phyloP scores from a whole-genome alignment of 768 basidiomycete species.

The Cystofilobasidium bisporidii region DNA sequence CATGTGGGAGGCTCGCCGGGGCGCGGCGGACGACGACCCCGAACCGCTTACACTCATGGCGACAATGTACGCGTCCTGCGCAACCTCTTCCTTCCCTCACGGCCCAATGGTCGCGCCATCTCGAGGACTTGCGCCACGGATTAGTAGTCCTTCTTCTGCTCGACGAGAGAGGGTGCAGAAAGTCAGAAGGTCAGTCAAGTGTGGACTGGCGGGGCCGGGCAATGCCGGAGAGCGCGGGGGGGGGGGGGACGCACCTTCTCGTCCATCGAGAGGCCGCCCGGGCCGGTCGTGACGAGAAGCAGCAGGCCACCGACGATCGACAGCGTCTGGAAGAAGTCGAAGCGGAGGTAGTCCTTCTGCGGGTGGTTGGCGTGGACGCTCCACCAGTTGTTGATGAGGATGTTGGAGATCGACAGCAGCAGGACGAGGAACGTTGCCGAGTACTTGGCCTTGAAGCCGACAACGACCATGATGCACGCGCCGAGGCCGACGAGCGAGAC shows the following conservation, averaged over 20 bases:
- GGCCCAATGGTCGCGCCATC: no score
- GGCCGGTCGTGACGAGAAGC: constrained; percentile 95
- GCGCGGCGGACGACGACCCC: no score
- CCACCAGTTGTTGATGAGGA: constrained; percentile 99
- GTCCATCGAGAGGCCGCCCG: constrained; percentile 93
- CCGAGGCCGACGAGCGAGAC: constrained; percentile 82
- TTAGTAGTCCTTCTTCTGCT: constrained; percentile 5
- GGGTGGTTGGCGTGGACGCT: constrained; percentile 82
- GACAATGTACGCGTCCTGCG: no score
- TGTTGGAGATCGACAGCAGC: constrained; percentile 86
- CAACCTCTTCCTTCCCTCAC: no score
- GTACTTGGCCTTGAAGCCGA: constrained; percentile 99
- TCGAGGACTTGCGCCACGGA: no score
- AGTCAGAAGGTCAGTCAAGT: background rate
- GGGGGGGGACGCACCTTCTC: constrained; percentile 53
- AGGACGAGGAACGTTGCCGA: constrained; percentile 90
- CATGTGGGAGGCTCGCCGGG: no score
- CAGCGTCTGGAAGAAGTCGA: constrained; percentile 68
- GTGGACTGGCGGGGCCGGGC: no score
- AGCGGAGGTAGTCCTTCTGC: constrained; percentile 94
- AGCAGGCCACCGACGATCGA: constrained; percentile 96
- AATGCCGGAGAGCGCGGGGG: background rate
- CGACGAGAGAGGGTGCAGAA: background rate
- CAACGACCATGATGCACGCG: constrained; percentile 89
- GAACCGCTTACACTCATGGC: no score